Percentiles rank a stretch among this genome's conserved stretches.
Conservation (phyloP, 2,329 filamentous ascomycete species). For the Ciborinia camelliae region DNA sequence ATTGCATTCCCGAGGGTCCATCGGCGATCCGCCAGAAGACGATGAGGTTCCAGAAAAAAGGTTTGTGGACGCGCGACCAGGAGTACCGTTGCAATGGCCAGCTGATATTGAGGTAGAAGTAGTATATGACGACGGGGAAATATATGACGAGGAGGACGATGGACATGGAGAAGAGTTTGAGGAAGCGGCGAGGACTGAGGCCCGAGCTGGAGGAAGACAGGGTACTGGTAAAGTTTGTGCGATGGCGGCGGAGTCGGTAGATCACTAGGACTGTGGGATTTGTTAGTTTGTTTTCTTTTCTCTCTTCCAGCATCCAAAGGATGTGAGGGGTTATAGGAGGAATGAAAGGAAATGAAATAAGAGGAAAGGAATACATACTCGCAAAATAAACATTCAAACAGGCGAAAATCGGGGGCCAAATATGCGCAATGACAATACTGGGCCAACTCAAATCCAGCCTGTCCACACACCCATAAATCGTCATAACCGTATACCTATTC, state of each 20-base stretch:
- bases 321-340: too few relatives aligned
- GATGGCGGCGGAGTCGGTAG: constrained; percentile 58
- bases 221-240: constrained; percentile 54
- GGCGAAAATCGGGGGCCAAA: constrained; percentile 55
- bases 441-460: constrained; percentile 56
- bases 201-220: constrained; percentile 49
- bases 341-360: constrained; percentile 20
- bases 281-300: neutral
- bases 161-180: constrained; percentile 58
- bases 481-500: constrained; percentile 54
- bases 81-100: constrained; percentile 43
- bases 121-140: constrained; percentile 51
- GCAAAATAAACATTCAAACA: constrained; percentile 54
- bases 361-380: constrained; percentile 42
- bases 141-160: constrained; percentile 47
- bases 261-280: constrained; percentile 51
- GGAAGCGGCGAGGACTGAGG: constrained; percentile 57
- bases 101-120: constrained; percentile 49
- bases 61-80: constrained; percentile 52
- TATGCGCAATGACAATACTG: constrained; percentile 49
- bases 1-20: constrained; percentile 41
- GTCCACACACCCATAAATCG: constrained; percentile 57
- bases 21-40: constrained; percentile 42
- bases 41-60: constrained; percentile 47
- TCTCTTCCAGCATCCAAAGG: too few relatives aligned